Conservation (phyloP, 2,329 filamentous ascomycete genomes). For the Fusarium sp. region DNA sequence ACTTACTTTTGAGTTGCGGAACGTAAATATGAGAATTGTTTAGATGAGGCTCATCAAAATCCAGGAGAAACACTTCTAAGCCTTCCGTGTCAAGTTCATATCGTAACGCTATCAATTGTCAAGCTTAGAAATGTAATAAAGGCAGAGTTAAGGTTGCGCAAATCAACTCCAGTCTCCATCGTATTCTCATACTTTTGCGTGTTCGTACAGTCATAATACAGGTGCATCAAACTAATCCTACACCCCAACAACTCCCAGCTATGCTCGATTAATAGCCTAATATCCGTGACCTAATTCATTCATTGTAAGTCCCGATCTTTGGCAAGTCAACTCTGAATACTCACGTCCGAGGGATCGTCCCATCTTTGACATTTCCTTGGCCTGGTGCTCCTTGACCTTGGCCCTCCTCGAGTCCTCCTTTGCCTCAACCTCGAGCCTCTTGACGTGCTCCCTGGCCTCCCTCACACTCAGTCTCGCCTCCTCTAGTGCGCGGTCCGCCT, state of each 20-base stretch:
- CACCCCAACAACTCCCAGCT: not conserved
- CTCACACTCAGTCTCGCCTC: conserved; percentile 69
- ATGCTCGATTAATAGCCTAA: not conserved
- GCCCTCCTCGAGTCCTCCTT: conserved; percentile 72
- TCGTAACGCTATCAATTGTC: not conserved
- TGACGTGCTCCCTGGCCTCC: conserved; percentile 73
- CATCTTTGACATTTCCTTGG: conserved; percentile 73
- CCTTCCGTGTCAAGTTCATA: not conserved
- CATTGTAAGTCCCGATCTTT: not conserved
- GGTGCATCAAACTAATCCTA: not conserved
- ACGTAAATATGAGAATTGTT: not conserved
- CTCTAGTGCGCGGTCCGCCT: conserved; percentile 73
- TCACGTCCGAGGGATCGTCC: conserved; percentile 77
- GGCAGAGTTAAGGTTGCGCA: not conserved
- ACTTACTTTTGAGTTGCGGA: not conserved
- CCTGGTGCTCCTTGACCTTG: conserved; percentile 76
- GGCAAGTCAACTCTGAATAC: conserved; percentile 44
- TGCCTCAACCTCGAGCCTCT: conserved; percentile 72
- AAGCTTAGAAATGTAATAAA: not conserved
- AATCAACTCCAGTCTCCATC: not conserved
- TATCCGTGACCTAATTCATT: conserved; percentile 25
- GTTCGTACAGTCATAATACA: conserved; percentile 26
- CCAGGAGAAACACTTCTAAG: not conserved
- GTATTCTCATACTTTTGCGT: conserved; percentile 8
- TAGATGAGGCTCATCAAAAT: not conserved